Base-by-base conservation (phyloP, 306 rosid genomes). In the Fagus crenata region DNA sequence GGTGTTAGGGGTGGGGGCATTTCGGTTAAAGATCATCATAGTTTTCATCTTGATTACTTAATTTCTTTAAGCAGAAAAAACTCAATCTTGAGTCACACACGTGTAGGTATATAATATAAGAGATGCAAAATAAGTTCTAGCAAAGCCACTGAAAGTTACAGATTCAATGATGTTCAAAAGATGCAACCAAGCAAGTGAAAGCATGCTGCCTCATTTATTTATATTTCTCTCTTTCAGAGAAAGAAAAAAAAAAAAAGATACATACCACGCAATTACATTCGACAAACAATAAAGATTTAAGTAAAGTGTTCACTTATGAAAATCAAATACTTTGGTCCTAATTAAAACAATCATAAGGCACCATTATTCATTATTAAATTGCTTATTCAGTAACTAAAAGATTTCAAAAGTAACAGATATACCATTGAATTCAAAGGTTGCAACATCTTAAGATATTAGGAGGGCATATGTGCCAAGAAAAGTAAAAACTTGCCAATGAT, bases 141-240 rank as follows among this genome's bases (percentile, higher is more conserved):
- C 33, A 41, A 5, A 17, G 73, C 32, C 12, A 33, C 36, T 56
- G 55, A 40, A 77, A 22, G 53, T 55, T 43, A 40, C 2, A 77
- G 32, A 58, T 49, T 22, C 22, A 36, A 46, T 59, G 76, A 53
- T 71, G 42, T 55, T 53, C 36, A 33, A 3, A 73, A 53, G n/a
- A 49, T 22, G 59, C 40, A 17, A 53, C 51, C 51, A 53, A 36
- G 79, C 33, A 73, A 64, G 69, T 53, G 76, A 65, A 73, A 22
- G 49, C 51, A 53, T 42, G 70, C 7, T 5, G 13, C n/a, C 31
- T 18, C 5, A 31, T 63, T 67, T 15, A 43, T 17, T 40, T 42
- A 39, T 15, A 32, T 46, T 31, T 46, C 49, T 76, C 72, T 7
- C 37, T 3, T 49, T 39, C 7, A 67, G 54, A 51, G 2, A 28